These are phyloP conservation scores for Mycena kentingensis DNA, from an alignment of 768 basidiomycete genomes.

Conservation along the genomic window DNA sequence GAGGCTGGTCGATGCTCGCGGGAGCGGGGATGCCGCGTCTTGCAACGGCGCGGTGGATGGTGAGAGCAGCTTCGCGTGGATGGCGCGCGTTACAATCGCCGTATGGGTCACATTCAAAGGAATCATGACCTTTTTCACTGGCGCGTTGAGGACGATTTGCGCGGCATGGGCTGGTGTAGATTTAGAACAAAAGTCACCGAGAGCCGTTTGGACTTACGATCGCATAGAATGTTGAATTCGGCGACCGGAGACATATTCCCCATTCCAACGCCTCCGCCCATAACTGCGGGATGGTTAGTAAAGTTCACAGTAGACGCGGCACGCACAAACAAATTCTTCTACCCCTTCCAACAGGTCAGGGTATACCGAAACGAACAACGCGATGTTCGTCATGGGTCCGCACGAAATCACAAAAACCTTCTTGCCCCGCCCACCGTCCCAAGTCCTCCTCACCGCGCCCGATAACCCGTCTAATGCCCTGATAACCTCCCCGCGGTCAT, in stretches of 20 bases:
- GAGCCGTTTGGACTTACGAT: conserved; percentile 55
- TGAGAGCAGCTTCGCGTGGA: conserved; percentile 56
- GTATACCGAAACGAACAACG: conserved; percentile 62
- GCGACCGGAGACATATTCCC: conserved; percentile 82
- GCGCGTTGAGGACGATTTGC: conserved; percentile 75
- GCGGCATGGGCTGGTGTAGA: conserved; percentile 67
- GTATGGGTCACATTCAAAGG: conserved; percentile 89
- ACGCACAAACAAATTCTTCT: conserved; percentile 61
- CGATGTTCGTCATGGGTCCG: conserved; percentile 86
- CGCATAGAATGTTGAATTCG: conserved; percentile 82
- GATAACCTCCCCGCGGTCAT: conserved; percentile 42
- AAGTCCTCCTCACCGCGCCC: conserved; percentile 49
- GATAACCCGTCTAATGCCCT: conserved; percentile 75
- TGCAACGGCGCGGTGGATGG: conserved; percentile 24
- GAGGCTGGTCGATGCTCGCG: conserved; percentile 46
- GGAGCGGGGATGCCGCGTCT: conserved; percentile 29
- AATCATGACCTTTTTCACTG: conserved; percentile 72
- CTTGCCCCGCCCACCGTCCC: conserved; percentile 59
- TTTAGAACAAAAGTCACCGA: not conserved
- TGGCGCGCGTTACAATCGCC: conserved; percentile 64
- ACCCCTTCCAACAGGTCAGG: conserved; percentile 54
- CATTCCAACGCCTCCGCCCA: conserved; percentile 89
- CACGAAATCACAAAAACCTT: conserved; percentile 73
- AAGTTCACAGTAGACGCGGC: conserved; percentile 25
- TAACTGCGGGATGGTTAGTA: conserved; percentile 49